These are phyloP conservation scores for Candida insectorum DNA, from an alignment of 805 yeast species.

Conservation along the genomic window DNA sequence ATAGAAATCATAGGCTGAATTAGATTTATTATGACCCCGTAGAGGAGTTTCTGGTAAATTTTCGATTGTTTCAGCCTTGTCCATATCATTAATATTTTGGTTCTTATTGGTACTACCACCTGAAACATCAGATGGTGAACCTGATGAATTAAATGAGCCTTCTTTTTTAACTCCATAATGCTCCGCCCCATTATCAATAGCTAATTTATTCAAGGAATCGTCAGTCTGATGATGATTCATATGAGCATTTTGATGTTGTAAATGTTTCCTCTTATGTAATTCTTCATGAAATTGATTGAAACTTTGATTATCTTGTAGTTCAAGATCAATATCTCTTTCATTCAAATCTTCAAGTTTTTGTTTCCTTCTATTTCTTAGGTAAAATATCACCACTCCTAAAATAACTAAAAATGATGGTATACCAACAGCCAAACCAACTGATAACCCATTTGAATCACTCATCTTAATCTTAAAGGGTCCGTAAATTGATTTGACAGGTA, in stretches of 20 bases:
- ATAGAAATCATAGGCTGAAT: constrained; percentile 38
- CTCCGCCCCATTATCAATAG: too few species aligned
- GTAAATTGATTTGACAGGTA: too few species aligned
- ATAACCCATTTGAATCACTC: constrained; percentile 18
- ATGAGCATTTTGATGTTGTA: too few species aligned
- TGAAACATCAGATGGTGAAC: neutral
- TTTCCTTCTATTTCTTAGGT: constrained; percentile 27
- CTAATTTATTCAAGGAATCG: too few species aligned
- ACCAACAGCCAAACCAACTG: constrained; percentile 43
- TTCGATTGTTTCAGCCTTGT: too few species aligned
- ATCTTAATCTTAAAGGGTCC: too few species aligned
- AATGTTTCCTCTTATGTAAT: constrained; percentile 30
- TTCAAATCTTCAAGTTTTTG: constrained; percentile 30
- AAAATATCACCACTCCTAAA: constrained; percentile 19
- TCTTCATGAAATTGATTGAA: constrained; percentile 35
- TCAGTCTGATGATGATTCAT: too few species aligned
- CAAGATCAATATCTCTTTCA: constrained; percentile 31
- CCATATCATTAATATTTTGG: neutral
- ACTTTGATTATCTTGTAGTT: constrained; percentile 26
- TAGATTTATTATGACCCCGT: constrained; percentile 8
- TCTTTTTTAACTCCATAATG: neutral
- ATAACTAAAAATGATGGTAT: constrained; percentile 33
- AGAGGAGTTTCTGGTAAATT: neutral
- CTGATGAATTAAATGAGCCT: neutral
- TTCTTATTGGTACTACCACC: neutral